Conservation (phyloP, 2,329 filamentous ascomycete genomes). For the Phoma sp. region DNA sequence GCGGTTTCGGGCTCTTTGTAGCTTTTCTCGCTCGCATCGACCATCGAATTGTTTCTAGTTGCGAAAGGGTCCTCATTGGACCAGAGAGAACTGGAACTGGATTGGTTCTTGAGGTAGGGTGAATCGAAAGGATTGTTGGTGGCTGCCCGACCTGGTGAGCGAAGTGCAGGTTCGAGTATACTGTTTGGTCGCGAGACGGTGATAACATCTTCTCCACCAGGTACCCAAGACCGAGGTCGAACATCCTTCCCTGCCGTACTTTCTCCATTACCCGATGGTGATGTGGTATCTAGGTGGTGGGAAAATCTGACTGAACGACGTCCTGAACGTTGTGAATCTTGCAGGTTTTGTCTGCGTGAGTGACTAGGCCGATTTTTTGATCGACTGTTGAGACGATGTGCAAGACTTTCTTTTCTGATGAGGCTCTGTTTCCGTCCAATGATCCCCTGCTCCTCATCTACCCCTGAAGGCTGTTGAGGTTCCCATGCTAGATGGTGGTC, state of each 20-base stretch:
- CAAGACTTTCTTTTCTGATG: slow-evolving; percentile 5
- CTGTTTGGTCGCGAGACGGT: slow-evolving; percentile 14
- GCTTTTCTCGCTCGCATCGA: slow-evolving; percentile 4
- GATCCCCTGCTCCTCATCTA: slow-evolving; percentile 15
- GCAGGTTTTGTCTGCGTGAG: neutral
- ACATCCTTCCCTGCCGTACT: neutral
- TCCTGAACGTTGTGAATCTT: slow-evolving; percentile 4
- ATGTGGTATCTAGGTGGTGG: neutral
- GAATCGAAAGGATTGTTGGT: slow-evolving; percentile 8
- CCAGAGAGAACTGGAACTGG: slow-evolving; percentile 13
- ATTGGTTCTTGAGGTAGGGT: neutral
- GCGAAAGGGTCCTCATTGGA: slow-evolving; percentile 24
- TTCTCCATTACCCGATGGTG: neutral
- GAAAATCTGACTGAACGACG: slow-evolving; percentile 10
- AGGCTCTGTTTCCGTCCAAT: slow-evolving; percentile 15
- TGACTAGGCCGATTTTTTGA: slow-evolving; percentile 3
- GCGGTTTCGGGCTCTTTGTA: slow-evolving; percentile 17
- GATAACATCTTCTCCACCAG: slow-evolving; percentile 10
- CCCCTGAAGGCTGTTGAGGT: slow-evolving; percentile 20
- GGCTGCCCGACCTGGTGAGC: slow-evolving; percentile 10
- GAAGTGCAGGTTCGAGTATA: slow-evolving; percentile 3
- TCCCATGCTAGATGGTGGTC: slow-evolving; percentile 21
- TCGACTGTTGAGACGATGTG: slow-evolving; percentile 11
- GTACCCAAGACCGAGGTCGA: slow-evolving; percentile 7
- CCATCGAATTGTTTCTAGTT: slow-evolving; percentile 14